Evolutionary conservation across 768 basidiomycete genomes (phyloP).

Genomic region (Sarcomyxa edulis): DNA sequence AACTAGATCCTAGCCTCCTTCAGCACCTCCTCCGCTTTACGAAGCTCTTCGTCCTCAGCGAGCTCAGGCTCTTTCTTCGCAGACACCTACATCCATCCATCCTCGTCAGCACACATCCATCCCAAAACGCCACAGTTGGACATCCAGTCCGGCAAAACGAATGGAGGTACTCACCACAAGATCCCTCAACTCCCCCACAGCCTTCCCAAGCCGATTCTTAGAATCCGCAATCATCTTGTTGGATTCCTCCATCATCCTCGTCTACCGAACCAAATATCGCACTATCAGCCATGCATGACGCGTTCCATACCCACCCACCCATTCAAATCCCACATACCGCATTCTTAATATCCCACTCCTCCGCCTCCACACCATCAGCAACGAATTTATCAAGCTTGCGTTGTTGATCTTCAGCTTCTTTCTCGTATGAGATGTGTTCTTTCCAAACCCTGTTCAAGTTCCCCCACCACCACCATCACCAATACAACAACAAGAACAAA

Average conservation of each 20-base stretch:
- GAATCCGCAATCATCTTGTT: constrained; percentile 77
- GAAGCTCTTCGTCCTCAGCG: constrained; percentile 36
- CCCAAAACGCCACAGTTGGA: too few relatives aligned
- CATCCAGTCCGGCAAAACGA: constrained; percentile 7
- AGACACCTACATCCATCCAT: constrained; percentile 32
- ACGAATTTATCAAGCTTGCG: constrained; percentile 57
- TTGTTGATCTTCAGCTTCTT: constrained; percentile 58
- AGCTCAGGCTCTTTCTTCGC: constrained; percentile 39
- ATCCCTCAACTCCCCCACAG: constrained; percentile 56
- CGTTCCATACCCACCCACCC: too few relatives aligned
- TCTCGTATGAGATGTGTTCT: constrained; percentile 60
- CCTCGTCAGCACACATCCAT: too few relatives aligned
- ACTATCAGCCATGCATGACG: neutral
- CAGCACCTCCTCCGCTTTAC: constrained; percentile 55
- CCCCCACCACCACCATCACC: constrained; percentile 6
- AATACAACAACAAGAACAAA: too few relatives aligned
- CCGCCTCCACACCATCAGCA: constrained; percentile 48
- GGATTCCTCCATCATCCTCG: constrained; percentile 68
- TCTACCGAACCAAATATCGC: constrained; percentile 32
- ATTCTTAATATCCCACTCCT: constrained; percentile 77
- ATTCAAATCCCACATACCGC: constrained; percentile 40
- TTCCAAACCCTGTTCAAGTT: constrained; percentile 54
- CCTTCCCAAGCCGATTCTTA: constrained; percentile 52
- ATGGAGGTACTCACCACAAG: constrained; percentile 57
- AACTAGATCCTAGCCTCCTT: constrained; percentile 45